Evolutionary conservation across 1,284 basidiomycete genomes (phyloP), one percentile per base, ranked within the genome.

Genomic region (Fomitopsis pinicola): DNA sequence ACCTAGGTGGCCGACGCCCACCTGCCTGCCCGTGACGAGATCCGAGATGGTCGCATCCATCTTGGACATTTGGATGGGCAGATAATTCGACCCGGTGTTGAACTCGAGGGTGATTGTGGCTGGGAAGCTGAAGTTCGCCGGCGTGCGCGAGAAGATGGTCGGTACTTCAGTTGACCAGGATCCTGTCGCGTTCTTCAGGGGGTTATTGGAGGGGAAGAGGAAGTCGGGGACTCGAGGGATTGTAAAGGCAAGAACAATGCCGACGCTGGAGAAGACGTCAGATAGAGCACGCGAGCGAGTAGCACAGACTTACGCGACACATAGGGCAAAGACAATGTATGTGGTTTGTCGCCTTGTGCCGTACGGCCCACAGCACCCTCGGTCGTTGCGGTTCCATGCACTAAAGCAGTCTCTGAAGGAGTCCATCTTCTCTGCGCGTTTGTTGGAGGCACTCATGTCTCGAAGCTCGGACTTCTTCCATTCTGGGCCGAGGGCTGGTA

Each of bases 51-150:
- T 74, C 0, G 90, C 92, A 58, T 80, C 75, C 53, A 95, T 78
- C 62, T 81, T 78, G 46, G 77, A 83, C 76, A 95, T 88, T 42
- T 82, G 84, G 44, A 94, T 72, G 3, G 94, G 92, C 8, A 95
- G 77, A 71, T 84, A 90, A 66, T 89, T 93, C 67, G 74, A 76
- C 15, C 77, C 78, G 4, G 92, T 93, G 75, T 94, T 83, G 52
- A 91, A 80, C 68, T 91, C 81, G 9, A 96, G 77, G 50, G 87
- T 81, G 22, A 92, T 85, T 55, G 82, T 77, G 1, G 87, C 92
- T 2, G 89, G 81, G 79, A 95, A 96, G 19, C 88, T 86, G 74
- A 95, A 96, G 74, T 95, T 95, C 55, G 94, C 86, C 0, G 92
- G 92, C 0, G 78, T 71, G 57, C 89, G 84, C 45, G 81, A 86